A percentile compares a stretch with the other conserved stretches of the same genome.
Evolutionary conservation across 148 eudicot species (phyloP).

Genomic region (Cornus suecica): DNA sequence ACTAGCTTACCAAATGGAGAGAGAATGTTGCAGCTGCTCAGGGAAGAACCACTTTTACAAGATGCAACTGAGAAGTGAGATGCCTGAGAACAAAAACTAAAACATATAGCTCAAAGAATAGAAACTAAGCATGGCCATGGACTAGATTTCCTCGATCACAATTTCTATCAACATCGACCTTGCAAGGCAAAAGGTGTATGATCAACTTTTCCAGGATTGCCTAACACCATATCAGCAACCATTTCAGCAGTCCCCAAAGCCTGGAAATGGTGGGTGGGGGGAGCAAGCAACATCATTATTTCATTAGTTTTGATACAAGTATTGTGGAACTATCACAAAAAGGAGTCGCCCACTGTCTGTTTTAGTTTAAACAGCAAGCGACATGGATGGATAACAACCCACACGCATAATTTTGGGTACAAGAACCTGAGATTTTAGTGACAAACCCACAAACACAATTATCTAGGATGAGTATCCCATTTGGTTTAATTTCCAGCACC

Average conservation of each 20-base stretch:
- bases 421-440: neutral
- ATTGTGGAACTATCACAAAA: neutral
- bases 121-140: neutral
- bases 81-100: neutral
- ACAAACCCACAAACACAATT: no score
- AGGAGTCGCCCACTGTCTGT: neutral
- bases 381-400: neutral
- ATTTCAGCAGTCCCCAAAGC: constrained; percentile 91
- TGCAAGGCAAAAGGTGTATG: constrained; percentile 50
- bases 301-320: neutral
- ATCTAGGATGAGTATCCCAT: neutral
- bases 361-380: neutral
- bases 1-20: neutral
- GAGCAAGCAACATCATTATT: neutral
- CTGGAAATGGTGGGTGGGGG: constrained; percentile 36
- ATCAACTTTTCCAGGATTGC: constrained; percentile 55
- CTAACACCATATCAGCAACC: constrained; percentile 77
- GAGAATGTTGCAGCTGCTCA: constrained; percentile 5
- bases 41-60: neutral
- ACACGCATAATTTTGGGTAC: neutral
- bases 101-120: neutral
- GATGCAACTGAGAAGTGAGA: neutral
- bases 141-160: neutral
- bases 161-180: constrained; percentile 23
- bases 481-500: neutral